Evolutionary conservation across 495 filamentous ascomycete genomes (phyloP), one percentile per base, ranked within the genome.

Genomic region (Penicillium roqueforti): DNA sequence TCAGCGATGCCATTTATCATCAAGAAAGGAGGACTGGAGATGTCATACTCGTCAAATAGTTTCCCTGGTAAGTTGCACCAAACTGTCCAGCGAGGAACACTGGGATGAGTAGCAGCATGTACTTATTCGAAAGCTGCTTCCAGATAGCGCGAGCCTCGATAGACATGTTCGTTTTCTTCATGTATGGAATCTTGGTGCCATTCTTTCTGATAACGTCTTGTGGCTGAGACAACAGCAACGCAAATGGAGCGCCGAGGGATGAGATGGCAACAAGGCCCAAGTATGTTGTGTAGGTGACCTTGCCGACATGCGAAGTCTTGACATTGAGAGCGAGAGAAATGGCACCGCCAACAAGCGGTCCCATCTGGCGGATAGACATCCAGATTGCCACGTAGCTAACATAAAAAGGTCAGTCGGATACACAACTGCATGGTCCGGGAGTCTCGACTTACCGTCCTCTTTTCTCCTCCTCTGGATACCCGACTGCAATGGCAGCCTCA

Each of bases 401-500:
- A 19, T 2, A 28, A 62, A 37, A 14, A 38, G 32, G 20, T 40
- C 18, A 36, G 48, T 36, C 10, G 16, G n/a, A 7, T 16, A 1
- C 11, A 20, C 31, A 26, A 20, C 13, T 0, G 18, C 23, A 13
- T 10, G 9, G 7, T 14, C 13, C 4, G 4, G 4, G 6, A 9
- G 13, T 26, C 0, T 34, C 14, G 10, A 41, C 57, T 53, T 51
- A 74, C 68, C 76, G 56, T 76, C 80, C 80, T 10, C 80, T 63
- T 49, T 82, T 75, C 23, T 75, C 72, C 28, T 76, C 61, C 34
- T 82, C 76, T 0, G 78, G 78, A 46, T 84, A 83, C 2, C 80
- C 80, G 8, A 83, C 67, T 1, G 79, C 80, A 56, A 84, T 76
- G 29, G 80, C 80, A 39, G 79, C 79, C 52, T 84, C 81, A 41